Evolutionary conservation across 2,329 filamentous ascomycete species (phyloP).

Genomic region (Teratosphaeria epicoccoides): DNA sequence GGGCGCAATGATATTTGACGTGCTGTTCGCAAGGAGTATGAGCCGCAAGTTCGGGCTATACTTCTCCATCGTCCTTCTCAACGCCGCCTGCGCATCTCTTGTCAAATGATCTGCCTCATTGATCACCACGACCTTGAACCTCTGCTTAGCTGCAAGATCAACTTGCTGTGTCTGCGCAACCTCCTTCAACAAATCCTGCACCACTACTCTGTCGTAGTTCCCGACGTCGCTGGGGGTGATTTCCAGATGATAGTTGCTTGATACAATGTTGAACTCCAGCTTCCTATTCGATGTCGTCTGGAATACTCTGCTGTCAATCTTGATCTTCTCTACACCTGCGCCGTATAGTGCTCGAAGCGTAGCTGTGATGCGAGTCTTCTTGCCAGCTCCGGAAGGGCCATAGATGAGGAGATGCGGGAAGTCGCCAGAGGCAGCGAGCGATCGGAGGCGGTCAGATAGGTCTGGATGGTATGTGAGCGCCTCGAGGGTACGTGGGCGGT

Average conservation of each 20-base stretch:
- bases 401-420: slow-evolving; percentile 97
- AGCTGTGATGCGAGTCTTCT: slow-evolving; percentile 93
- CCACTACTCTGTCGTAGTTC: slow-evolving; percentile 88
- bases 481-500: slow-evolving; percentile 63
- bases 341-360: slow-evolving; percentile 93
- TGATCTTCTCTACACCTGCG: slow-evolving; percentile 97
- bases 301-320: slow-evolving; percentile 95
- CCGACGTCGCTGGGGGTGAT: slow-evolving; percentile 96
- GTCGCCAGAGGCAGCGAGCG: slow-evolving; percentile 88
- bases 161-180: slow-evolving; percentile 98
- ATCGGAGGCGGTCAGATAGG: slow-evolving; percentile 74
- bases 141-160: slow-evolving; percentile 79
- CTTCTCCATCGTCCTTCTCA: slow-evolving; percentile 97
- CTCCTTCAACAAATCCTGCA: slow-evolving; percentile 93
- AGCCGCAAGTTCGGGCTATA: slow-evolving; percentile 90
- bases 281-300: slow-evolving; percentile 90
- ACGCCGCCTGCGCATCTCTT: slow-evolving; percentile 85
- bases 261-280: slow-evolving; percentile 97
- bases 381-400: slow-evolving; percentile 89
- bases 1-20: slow-evolving; percentile 97
- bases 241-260: slow-evolving; percentile 94
- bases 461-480: slow-evolving; percentile 77
- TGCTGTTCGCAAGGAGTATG: slow-evolving; percentile 89
- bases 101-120: slow-evolving; percentile 95
- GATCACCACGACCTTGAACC: slow-evolving; percentile 98